These are phyloP conservation scores for Lizonia empirigonia DNA, from an alignment of 2,329 filamentous ascomycete species.

Conservation along the genomic window DNA sequence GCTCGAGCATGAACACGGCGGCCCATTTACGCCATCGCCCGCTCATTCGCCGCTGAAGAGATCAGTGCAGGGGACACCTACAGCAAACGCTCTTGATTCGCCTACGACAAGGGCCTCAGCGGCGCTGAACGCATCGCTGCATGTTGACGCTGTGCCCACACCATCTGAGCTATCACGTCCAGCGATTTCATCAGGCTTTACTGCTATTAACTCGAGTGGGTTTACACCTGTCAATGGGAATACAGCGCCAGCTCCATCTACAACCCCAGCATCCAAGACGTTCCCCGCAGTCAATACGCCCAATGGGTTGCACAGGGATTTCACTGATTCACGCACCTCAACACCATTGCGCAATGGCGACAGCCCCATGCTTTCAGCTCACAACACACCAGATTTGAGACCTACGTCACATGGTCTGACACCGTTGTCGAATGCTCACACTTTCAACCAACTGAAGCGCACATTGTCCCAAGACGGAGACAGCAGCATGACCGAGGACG, in stretches of 20 bases:
- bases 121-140: conserved; percentile 62
- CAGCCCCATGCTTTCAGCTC: conserved; percentile 68
- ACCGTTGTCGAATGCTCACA: conserved; percentile 57
- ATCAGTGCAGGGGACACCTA: conserved; percentile 56
- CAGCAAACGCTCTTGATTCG: conserved; percentile 64
- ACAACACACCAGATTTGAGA: conserved; percentile 69
- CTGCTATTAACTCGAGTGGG: conserved; percentile 68
- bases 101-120: conserved; percentile 66
- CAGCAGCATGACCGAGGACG: conserved; percentile 66
- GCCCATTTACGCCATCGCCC: conserved; percentile 81
- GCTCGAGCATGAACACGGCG: conserved; percentile 89
- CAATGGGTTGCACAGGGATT: conserved; percentile 59
- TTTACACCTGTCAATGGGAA: conserved; percentile 70
- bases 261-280: conserved; percentile 33
- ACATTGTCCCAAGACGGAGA: conserved; percentile 62
- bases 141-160: conserved; percentile 40
- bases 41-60: conserved; percentile 73
- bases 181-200: conserved; percentile 66
- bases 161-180: conserved; percentile 63
- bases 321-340: conserved; percentile 59
- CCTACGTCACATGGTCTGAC: conserved; percentile 56
- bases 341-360: conserved; percentile 65
- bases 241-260: conserved; percentile 26
- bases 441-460: conserved; percentile 71
- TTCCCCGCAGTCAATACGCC: conserved; percentile 66